These are phyloP conservation scores for Penicillium sp. DNA, from an alignment of 2,329 filamentous ascomycete genomes.

Conservation along the genomic window DNA sequence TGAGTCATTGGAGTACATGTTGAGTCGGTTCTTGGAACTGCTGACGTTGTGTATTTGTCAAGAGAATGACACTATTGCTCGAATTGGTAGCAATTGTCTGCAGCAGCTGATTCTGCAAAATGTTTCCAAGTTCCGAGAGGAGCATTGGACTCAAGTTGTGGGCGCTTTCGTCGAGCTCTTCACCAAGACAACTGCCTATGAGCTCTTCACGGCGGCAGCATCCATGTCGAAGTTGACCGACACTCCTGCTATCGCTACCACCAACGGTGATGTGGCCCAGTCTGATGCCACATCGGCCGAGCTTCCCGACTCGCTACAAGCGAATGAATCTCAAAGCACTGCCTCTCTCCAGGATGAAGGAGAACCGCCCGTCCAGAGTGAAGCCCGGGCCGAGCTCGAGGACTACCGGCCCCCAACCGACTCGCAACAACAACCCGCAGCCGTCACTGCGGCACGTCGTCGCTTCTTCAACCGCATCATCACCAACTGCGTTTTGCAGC, in stretches of 20 bases:
- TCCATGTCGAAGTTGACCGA: slow-evolving; percentile 51
- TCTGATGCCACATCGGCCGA: slow-evolving; percentile 32
- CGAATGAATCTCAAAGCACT: slow-evolving; percentile 39
- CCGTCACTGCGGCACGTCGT: slow-evolving; percentile 89
- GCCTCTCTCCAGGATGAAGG: slow-evolving; percentile 41
- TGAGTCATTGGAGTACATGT: slow-evolving; percentile 93
- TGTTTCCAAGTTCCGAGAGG: slow-evolving; percentile 83
- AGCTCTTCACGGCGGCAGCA: slow-evolving; percentile 85
- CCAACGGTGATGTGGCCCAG: slow-evolving; percentile 35
- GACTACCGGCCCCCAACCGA: slow-evolving; percentile 82
- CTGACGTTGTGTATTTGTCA: slow-evolving; percentile 96
- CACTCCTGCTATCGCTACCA: slow-evolving; percentile 33
- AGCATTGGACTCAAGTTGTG: slow-evolving; percentile 94
- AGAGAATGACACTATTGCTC: slow-evolving; percentile 96
- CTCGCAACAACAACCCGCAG: slow-evolving; percentile 84
- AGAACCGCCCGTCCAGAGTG: slow-evolving; percentile 45
- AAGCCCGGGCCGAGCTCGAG: slow-evolving; percentile 64
- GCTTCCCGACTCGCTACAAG: slow-evolving; percentile 33
- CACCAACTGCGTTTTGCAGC: slow-evolving; percentile 93
- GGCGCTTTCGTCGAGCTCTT: slow-evolving; percentile 96
- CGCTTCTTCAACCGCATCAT: slow-evolving; percentile 99
- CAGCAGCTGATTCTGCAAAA: slow-evolving; percentile 97
- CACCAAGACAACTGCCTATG: slow-evolving; percentile 89
- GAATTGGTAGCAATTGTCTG: slow-evolving; percentile 97
- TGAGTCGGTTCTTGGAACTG: slow-evolving; percentile 94